phyloP scores from a whole-genome alignment of 306 rosid species.

The Quercus glauca region DNA sequence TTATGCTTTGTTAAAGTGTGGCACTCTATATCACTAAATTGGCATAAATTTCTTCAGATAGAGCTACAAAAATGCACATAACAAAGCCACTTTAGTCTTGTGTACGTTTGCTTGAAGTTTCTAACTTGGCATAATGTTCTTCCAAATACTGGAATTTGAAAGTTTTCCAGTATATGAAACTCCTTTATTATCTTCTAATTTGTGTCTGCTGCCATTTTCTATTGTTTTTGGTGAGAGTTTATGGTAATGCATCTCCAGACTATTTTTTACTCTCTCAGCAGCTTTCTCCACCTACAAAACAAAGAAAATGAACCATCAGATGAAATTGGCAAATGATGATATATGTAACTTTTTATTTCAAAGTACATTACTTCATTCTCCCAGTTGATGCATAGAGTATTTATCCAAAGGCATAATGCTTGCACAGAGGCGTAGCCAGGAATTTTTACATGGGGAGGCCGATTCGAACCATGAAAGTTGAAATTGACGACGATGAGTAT shows the following conservation, averaged over 20 bases:
- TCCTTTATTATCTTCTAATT: not conserved
- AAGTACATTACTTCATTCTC: constrained; percentile 16
- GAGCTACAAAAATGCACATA: too few species aligned
- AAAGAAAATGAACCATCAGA: not conserved
- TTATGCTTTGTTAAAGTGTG: too few species aligned
- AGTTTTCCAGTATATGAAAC: not conserved
- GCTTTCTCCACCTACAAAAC: constrained; percentile 32
- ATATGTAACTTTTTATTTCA: not conserved
- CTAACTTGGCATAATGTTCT: not conserved
- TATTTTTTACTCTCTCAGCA: constrained; percentile 17
- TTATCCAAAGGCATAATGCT: not conserved
- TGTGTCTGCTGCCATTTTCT: not conserved
- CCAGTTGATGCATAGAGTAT: constrained; percentile 19
- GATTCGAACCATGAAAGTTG: too few species aligned
- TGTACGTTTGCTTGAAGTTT: not conserved
- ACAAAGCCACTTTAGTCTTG: too few species aligned
- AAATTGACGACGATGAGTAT: too few species aligned
- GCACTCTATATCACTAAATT: too few species aligned
- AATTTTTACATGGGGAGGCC: too few species aligned
- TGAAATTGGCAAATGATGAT: not conserved
- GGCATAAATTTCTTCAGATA: too few species aligned
- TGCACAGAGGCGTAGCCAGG: too few species aligned
- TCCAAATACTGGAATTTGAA: not conserved
- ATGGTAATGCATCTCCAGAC: not conserved
- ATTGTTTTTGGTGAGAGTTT: not conserved